Percentiles rank a stretch among this genome's conserved stretches.
Conservation (phyloP, 2,329 filamentous ascomycete species). For the Coniochaeta sp. region DNA sequence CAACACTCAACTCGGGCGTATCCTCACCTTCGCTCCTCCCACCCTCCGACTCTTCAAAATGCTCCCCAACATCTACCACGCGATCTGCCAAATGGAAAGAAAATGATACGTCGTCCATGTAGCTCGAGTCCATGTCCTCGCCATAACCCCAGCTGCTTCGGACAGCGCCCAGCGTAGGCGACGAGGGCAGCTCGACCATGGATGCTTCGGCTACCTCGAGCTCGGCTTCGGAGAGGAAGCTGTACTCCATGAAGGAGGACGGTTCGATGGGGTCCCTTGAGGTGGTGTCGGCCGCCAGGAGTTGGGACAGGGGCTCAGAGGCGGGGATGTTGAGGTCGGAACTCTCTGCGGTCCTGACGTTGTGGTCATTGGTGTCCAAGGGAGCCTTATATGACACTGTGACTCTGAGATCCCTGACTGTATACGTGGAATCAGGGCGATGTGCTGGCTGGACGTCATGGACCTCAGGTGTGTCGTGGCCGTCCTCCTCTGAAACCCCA, state of each 20-base stretch:
- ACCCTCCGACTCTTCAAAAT: background rate
- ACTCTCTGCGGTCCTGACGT: too few species aligned
- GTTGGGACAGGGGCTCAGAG: too few species aligned
- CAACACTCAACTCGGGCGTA: too few species aligned
- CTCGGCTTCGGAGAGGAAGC: conserved; percentile 8
- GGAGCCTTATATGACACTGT: too few species aligned
- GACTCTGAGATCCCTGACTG: too few species aligned
- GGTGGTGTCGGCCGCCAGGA: too few species aligned
- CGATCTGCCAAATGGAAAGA: background rate
- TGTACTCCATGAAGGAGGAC: conserved; percentile 5
- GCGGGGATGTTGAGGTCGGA: too few species aligned
- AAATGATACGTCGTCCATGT: background rate
- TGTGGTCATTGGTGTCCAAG: too few species aligned
- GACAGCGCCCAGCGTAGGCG: background rate
- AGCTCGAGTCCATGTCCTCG: background rate
- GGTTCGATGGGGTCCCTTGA: too few species aligned
- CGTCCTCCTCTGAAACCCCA: background rate
- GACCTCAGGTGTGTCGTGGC: background rate
- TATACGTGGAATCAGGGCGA: too few species aligned
- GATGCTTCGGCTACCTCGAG: conserved; percentile 5
- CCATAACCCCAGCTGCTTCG: too few species aligned
- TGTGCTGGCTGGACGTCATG: too few species aligned
- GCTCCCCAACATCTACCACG: background rate
- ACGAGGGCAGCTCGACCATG: background rate
- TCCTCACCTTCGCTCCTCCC: background rate